Percentiles rank a stretch among this genome's conserved stretches.
Evolutionary conservation across 441 rosid species (phyloP).

Genomic region (Bocquillonia castaneifolia): DNA sequence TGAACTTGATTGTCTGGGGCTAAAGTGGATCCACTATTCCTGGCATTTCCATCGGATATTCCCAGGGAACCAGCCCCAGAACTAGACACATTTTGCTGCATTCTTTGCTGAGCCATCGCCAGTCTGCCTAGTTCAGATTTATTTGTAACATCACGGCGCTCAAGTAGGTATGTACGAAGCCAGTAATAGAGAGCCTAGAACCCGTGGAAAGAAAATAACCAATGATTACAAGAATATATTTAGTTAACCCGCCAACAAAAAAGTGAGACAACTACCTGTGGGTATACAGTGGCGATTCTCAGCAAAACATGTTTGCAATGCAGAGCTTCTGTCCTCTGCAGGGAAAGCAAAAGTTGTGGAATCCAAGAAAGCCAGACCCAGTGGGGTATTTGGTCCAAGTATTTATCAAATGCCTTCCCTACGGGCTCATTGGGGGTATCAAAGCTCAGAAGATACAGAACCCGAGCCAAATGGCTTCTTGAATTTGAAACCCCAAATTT

Average conservation of each 20-base stretch:
- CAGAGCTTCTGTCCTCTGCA: conserved; percentile 96
- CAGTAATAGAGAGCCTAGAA: conserved; percentile 95
- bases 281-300: conserved; percentile 82
- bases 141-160: conserved; percentile 93
- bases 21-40: conserved; percentile 49
- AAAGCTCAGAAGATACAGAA: conserved; percentile 93
- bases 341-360: conserved; percentile 92
- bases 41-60: conserved; percentile 47
- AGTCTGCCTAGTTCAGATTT: conserved; percentile 74
- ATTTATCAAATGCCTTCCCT: conserved; percentile 94
- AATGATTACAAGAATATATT: background rate
- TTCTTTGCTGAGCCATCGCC: conserved; percentile 82
- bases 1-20: conserved; percentile 62
- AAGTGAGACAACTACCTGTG: conserved; percentile 54
- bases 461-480: conserved; percentile 94
- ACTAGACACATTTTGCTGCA: conserved; percentile 69
- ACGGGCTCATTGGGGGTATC: conserved; percentile 90
- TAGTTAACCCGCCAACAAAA: background rate
- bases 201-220: conserved; percentile 20
- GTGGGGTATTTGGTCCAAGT: conserved; percentile 89
- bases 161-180: conserved; percentile 96
- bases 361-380: conserved; percentile 99
- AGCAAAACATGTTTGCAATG: conserved; percentile 93
- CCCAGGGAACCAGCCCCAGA: conserved; percentile 50
- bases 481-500: conserved; percentile 94